phyloP scores from a whole-genome alignment of 2,329 filamentous ascomycete genomes.

The Cladosporium sp. region DNA sequence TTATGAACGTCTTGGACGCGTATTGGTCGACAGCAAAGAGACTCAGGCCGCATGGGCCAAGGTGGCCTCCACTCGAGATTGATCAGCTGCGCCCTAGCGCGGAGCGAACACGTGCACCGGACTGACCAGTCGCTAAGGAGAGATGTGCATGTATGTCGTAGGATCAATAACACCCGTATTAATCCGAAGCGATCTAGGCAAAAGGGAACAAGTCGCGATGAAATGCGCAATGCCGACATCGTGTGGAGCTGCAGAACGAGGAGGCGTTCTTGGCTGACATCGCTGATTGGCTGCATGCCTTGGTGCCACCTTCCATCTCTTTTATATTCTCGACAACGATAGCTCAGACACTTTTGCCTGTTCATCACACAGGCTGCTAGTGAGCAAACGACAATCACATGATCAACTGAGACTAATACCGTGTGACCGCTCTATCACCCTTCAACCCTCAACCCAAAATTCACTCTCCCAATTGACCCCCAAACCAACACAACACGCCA shows the following conservation, averaged over 20 bases:
- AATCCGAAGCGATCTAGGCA: background rate
- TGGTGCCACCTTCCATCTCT: constrained; percentile 5
- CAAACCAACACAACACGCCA: background rate
- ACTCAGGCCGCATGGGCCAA: background rate
- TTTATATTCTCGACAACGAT: background rate
- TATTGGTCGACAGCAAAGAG: background rate
- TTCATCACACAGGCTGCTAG: background rate
- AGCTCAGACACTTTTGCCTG: background rate
- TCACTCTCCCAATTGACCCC: background rate
- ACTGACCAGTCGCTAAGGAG: background rate
- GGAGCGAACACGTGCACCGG: background rate
- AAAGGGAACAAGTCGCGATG: background rate
- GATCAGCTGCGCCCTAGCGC: background rate
- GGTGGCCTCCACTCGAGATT: background rate
- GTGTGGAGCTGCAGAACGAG: background rate
- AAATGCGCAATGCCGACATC: background rate
- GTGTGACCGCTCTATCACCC: background rate
- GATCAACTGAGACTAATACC: background rate
- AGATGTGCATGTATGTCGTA: background rate
- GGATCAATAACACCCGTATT: background rate
- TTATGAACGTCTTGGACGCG: background rate
- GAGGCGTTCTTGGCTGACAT: constrained; percentile 8
- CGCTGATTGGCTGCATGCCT: background rate
- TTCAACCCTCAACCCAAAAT: background rate
- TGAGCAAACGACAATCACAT: background rate